Percentiles rank a stretch among this genome's conserved stretches.
phyloP scores from a whole-genome alignment of 257 asterid genomes.

The Solanum paucissectum region DNA sequence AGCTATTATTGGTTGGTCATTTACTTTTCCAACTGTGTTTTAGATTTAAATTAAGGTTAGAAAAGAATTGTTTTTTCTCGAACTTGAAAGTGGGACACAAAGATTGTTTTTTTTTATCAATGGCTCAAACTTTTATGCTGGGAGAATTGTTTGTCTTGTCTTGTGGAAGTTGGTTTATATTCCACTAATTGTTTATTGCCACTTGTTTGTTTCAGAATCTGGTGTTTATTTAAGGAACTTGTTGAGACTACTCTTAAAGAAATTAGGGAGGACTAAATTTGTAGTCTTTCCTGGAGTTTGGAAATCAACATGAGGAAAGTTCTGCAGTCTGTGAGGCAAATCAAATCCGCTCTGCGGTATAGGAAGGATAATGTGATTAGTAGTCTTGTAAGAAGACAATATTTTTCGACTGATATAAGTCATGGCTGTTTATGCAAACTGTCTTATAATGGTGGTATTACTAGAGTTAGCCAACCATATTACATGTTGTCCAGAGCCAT shows the following conservation, averaged over 20 bases:
- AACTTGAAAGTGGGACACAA: background rate
- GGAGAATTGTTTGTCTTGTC: background rate
- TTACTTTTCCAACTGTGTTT: background rate
- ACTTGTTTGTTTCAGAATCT: slow-evolving; percentile 5
- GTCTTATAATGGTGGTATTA: slow-evolving; percentile 24
- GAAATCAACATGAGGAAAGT: slow-evolving; percentile 38
- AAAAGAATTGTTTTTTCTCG: background rate
- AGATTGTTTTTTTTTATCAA: background rate
- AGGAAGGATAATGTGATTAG: slow-evolving; percentile 12
- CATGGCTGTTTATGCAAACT: slow-evolving; percentile 13
- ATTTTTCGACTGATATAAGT: slow-evolving; percentile 17
- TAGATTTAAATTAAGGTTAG: background rate
- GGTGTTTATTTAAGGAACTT: slow-evolving; percentile 8
- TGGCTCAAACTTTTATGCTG: background rate
- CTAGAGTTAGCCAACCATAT: slow-evolving; percentile 21
- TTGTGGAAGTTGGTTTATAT: background rate
- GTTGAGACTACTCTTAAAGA: background rate
- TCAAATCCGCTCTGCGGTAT: slow-evolving; percentile 24
- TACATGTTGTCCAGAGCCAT: slow-evolving; percentile 28
- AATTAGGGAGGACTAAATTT: background rate
- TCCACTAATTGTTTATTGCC: background rate
- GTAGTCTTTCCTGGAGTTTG: background rate
- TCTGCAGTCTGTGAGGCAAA: slow-evolving; percentile 36
- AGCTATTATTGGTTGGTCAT: background rate
- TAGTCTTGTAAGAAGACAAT: slow-evolving; percentile 16